A percentile compares a stretch with the other conserved stretches of the same genome.
These are phyloP conservation scores for Tylopilus sp. DNA, from an alignment of 768 basidiomycete genomes.

Conservation along the genomic window DNA sequence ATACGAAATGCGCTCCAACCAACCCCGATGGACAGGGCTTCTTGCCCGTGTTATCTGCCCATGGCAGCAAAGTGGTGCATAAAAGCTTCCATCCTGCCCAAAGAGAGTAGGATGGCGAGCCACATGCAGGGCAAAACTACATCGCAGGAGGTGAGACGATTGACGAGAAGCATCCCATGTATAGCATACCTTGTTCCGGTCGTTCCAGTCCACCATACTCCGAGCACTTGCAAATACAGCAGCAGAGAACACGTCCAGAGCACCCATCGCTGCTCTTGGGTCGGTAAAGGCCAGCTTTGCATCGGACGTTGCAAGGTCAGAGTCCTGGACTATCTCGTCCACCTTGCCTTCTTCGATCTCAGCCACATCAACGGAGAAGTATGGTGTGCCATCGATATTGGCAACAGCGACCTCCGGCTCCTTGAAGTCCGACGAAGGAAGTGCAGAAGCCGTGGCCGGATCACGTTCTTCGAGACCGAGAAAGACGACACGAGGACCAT, in stretches of 20 bases:
- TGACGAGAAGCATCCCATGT: neutral
- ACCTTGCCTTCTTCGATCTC: slow-evolving; percentile 45
- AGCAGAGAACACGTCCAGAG: slow-evolving; percentile 62
- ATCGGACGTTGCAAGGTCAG: slow-evolving; percentile 37
- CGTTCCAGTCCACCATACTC: slow-evolving; percentile 92
- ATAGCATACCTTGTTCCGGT: slow-evolving; percentile 67
- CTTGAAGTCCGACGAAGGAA: slow-evolving; percentile 65
- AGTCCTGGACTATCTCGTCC: slow-evolving; percentile 38
- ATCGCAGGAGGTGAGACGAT: neutral
- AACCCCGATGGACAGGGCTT: slow-evolving; percentile 74
- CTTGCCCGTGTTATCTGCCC: slow-evolving; percentile 59
- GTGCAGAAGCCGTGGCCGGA: slow-evolving; percentile 41
- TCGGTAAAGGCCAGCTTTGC: slow-evolving; percentile 57
- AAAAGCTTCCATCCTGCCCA: slow-evolving; percentile 97
- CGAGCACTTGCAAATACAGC: slow-evolving; percentile 76
- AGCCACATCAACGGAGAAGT: slow-evolving; percentile 78
- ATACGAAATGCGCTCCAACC: slow-evolving; percentile 21
- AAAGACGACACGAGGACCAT: slow-evolving; percentile 64
- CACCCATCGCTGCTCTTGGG: slow-evolving; percentile 52
- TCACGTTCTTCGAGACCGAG: slow-evolving; percentile 71
- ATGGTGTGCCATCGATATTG: slow-evolving; percentile 76
- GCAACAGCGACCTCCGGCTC: slow-evolving; percentile 50
- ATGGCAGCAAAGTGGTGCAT: slow-evolving; percentile 73
- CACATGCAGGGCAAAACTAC: slow-evolving; percentile 89
- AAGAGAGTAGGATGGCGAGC: slow-evolving; percentile 71